phyloP scores from a whole-genome alignment of 2,329 filamentous ascomycete genomes.

The Calonectria crousiana region DNA sequence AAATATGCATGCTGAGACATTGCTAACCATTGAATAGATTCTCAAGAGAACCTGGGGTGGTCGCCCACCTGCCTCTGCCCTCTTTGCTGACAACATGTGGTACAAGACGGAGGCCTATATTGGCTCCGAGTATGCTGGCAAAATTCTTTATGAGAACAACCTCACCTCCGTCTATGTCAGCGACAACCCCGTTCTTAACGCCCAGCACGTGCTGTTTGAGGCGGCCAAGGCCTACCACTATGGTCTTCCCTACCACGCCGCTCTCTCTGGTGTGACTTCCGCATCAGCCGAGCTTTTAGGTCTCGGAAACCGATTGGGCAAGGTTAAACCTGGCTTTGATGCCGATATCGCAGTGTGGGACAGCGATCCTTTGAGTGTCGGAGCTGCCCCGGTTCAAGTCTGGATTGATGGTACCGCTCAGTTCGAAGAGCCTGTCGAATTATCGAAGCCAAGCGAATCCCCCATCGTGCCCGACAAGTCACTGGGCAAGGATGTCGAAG shows the following conservation, averaged over 20 bases:
- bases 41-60: constrained; percentile 69
- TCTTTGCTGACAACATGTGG: constrained; percentile 80
- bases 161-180: constrained; percentile 77
- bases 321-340: constrained; percentile 71
- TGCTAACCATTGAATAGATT: constrained; percentile 51
- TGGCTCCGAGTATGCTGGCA: constrained; percentile 75
- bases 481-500: constrained; percentile 56
- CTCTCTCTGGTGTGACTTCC: constrained; percentile 69
- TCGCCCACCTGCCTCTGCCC: constrained; percentile 66
- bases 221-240: constrained; percentile 71
- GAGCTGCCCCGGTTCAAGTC: constrained; percentile 70
- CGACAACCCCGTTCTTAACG: constrained; percentile 78
- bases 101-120: constrained; percentile 77
- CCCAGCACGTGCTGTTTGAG: constrained; percentile 77
- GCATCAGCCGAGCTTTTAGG: constrained; percentile 70
- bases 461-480: constrained; percentile 55
- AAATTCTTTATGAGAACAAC: constrained; percentile 73
- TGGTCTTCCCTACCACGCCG: constrained; percentile 71
- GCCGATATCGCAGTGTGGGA: constrained; percentile 74
- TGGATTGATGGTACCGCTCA: constrained; percentile 74
- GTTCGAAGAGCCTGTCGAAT: constrained; percentile 62
- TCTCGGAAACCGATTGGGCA: constrained; percentile 69
- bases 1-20: neutral
- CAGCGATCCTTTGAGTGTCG: constrained; percentile 70
- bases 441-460: constrained; percentile 60